phyloP scores from a whole-genome alignment of 441 rosid species.

The Biscutella laevigata region DNA sequence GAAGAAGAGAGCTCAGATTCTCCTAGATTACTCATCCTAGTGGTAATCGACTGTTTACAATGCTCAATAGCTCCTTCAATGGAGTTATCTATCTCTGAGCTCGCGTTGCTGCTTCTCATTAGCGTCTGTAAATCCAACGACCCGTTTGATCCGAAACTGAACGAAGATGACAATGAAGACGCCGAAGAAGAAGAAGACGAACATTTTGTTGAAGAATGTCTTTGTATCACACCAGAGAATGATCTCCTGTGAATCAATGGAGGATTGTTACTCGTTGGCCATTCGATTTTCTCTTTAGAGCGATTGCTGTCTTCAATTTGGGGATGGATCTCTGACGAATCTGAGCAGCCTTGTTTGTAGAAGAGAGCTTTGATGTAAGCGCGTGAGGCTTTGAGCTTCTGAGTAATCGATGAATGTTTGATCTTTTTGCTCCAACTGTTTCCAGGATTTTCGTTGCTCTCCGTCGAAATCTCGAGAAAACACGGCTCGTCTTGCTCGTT shows the following conservation, averaged over 20 bases:
- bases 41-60: slow-evolving; percentile 52
- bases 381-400: slow-evolving; percentile 63
- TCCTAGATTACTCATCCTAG: slow-evolving; percentile 31
- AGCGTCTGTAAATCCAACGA: slow-evolving; percentile 41
- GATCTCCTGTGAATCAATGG: slow-evolving; percentile 50
- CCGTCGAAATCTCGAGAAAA: slow-evolving; percentile 56
- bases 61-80: slow-evolving; percentile 89
- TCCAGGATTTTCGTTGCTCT: slow-evolving; percentile 23
- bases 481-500: slow-evolving; percentile 41
- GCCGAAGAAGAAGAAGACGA: slow-evolving; percentile 41
- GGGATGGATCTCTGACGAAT: slow-evolving; percentile 25
- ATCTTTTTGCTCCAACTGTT: slow-evolving; percentile 50
- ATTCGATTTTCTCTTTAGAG: too few species aligned
- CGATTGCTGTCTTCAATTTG: neutral
- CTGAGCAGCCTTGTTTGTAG: slow-evolving; percentile 43
- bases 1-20: slow-evolving; percentile 40
- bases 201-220: slow-evolving; percentile 40
- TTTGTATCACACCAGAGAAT: slow-evolving; percentile 62
- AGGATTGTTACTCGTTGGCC: slow-evolving; percentile 19
- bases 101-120: slow-evolving; percentile 55
- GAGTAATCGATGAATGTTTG: slow-evolving; percentile 40
- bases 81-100: slow-evolving; percentile 36
- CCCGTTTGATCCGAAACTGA: slow-evolving; percentile 48
- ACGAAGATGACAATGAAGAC: slow-evolving; percentile 51
- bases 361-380: slow-evolving; percentile 56